phyloP scores from a whole-genome alignment of 768 basidiomycete genomes.

The Gyrodon lividus region DNA sequence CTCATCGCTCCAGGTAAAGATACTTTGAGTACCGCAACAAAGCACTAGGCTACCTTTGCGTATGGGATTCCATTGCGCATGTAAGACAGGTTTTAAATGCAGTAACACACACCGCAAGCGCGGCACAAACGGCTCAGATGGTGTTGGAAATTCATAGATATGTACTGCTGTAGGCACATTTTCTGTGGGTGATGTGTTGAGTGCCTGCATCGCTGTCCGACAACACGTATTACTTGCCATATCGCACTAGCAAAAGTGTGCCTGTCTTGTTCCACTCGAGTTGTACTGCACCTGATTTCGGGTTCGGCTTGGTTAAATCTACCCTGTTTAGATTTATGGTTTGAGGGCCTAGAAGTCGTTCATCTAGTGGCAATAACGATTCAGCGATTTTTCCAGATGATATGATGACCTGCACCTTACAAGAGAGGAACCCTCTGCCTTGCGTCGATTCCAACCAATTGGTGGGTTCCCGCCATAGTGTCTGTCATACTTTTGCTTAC shows the following conservation, averaged over 20 bases:
- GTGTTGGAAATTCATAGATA: constrained; percentile 69
- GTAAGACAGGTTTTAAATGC: constrained; percentile 60
- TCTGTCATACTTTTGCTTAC: constrained; percentile 41
- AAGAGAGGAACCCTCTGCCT: constrained; percentile 85
- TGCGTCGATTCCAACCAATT: constrained; percentile 84
- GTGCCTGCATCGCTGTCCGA: not conserved
- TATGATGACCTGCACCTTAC: constrained; percentile 40
- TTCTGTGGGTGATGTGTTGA: constrained; percentile 40
- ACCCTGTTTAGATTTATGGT: constrained; percentile 47
- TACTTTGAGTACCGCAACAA: constrained; percentile 63
- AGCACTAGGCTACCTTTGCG: constrained; percentile 68
- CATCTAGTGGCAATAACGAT: constrained; percentile 46
- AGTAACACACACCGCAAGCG: constrained; percentile 64
- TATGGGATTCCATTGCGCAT: constrained; percentile 82
- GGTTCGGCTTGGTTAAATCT: constrained; percentile 61
- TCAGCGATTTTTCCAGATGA: not conserved
- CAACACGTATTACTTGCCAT: constrained; percentile 45
- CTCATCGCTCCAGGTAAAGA: constrained; percentile 84
- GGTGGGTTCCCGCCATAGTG: constrained; percentile 80
- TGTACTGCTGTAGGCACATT: constrained; percentile 61
- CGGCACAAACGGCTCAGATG: constrained; percentile 57
- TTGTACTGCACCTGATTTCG: constrained; percentile 67
- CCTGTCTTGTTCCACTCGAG: constrained; percentile 83
- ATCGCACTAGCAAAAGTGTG: constrained; percentile 68
- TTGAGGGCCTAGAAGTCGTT: constrained; percentile 57